These are phyloP conservation scores for Leptodermis oblonga DNA, from an alignment of 257 asterid species.

Conservation along the genomic window DNA sequence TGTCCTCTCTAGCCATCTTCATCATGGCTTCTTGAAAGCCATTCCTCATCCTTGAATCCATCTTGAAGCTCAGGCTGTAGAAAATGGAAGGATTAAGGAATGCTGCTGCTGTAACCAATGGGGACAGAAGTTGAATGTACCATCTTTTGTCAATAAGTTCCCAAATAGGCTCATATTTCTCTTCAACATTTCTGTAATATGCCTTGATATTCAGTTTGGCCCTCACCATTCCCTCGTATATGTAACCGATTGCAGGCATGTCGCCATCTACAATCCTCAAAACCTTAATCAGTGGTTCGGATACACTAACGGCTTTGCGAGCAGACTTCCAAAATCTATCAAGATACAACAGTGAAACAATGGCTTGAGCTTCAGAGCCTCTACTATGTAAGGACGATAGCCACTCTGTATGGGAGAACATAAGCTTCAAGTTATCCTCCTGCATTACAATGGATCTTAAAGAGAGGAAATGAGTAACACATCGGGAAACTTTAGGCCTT, in stretches of 20 bases:
- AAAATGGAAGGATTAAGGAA: constrained; percentile 47
- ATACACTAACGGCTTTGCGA: constrained; percentile 29
- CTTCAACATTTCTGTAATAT: constrained; percentile 32
- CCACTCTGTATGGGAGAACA: constrained; percentile 36
- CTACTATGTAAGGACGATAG: constrained; percentile 24
- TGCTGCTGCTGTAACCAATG: constrained; percentile 39
- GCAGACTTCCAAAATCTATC: constrained; percentile 39
- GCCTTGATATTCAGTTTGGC: constrained; percentile 37
- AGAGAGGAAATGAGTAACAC: constrained; percentile 30
- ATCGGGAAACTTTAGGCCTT: constrained; percentile 27
- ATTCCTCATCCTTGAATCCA: constrained; percentile 37
- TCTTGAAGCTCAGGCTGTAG: constrained; percentile 29
- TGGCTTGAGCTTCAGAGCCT: constrained; percentile 25
- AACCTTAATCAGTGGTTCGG: constrained; percentile 37
- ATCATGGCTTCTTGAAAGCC: constrained; percentile 50
- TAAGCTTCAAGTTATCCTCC: constrained; percentile 32
- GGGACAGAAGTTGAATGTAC: constrained; percentile 34
- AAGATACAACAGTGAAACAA: constrained; percentile 25
- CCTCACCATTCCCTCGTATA: constrained; percentile 40
- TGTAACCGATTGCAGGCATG: constrained; percentile 44
- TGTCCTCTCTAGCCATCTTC: constrained; percentile 32
- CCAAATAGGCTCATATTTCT: constrained; percentile 34
- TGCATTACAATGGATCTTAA: constrained; percentile 31
- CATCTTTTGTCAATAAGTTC: constrained; percentile 42
- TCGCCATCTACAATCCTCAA: constrained; percentile 40